Conservation (phyloP, 805 yeast species). For the Millerozyma acaciae region DNA sequence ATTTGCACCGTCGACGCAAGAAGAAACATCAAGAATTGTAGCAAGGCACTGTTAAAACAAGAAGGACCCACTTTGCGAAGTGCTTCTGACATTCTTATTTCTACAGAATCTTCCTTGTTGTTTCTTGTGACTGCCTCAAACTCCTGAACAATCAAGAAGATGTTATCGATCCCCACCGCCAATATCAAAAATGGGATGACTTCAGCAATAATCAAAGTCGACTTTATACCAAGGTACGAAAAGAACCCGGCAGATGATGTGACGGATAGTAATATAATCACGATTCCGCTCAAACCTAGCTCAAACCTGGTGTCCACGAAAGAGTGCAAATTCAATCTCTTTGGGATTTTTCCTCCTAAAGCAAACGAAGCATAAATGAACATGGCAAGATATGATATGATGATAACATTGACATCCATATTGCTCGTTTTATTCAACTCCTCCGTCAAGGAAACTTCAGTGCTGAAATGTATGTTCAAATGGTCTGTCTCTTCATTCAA, state of each 20-base stretch:
- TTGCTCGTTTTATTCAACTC: conserved; percentile 81
- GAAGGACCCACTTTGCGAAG: conserved; percentile 83
- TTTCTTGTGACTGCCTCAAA: conserved; percentile 50
- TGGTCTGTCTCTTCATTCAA: conserved; percentile 40
- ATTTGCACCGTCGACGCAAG: conserved; percentile 79
- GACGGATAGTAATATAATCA: conserved; percentile 78
- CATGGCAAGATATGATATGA: conserved; percentile 79
- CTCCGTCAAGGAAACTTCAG: conserved; percentile 79
- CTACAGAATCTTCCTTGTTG: conserved; percentile 39
- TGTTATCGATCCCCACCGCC: conserved; percentile 96
- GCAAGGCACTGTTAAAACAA: conserved; percentile 67
- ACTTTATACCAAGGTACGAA: conserved; percentile 70
- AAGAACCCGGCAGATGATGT: conserved; percentile 79
- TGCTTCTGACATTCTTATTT: conserved; percentile 59
- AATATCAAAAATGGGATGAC: conserved; percentile 90
- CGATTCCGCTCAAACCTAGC: conserved; percentile 79
- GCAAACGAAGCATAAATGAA: conserved; percentile 84
- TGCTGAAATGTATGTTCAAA: conserved; percentile 65
- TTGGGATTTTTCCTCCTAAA: conserved; percentile 57
- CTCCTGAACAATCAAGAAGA: conserved; percentile 82
- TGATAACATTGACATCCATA: conserved; percentile 68
- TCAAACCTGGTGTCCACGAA: conserved; percentile 59
- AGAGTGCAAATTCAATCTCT: conserved; percentile 21
- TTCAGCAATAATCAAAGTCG: conserved; percentile 91
- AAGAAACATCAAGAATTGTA: conserved; percentile 76